Base-by-base conservation (phyloP, 78 protist species). In the Dictyostelium citrinum region DNA sequence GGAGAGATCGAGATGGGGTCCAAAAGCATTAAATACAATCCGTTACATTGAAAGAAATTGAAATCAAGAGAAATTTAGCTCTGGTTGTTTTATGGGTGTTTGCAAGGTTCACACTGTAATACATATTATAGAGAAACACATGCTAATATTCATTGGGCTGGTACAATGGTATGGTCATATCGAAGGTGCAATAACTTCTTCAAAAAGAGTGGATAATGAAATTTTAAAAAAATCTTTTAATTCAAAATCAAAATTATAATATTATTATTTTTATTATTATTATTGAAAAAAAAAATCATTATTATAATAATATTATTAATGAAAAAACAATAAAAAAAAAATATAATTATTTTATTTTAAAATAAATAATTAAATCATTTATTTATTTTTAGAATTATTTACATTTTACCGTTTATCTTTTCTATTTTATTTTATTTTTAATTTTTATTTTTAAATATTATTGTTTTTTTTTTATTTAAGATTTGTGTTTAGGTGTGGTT, bases 71-170 rank as follows among this genome's bases (percentile, higher is more conserved):
- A 16, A 16, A 12, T 45, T 43, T 27, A 35, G 60, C 5, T 2
- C 27, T 6, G 95, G 95, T 41, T 79, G 88, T 22, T 90, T 45
- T 46, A 11, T 61, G 12, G 79, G 64, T 20, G 45, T 68, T 20
- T 17, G 22, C 1, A 20, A 24, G 41, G 41, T 41, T 60, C 85
- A 14, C 2, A 33, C 0, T 31, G 20, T 20, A 78, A 76, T 29
- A 16, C 39, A 5, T 29, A 76, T 41, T 83, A 90, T 55, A 9
- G 92, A 6, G 10, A 90, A 55, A 95, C 96, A 5, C 10, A 49
- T 7, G 95, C 82, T 3, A 41, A 35, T 0, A 75, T 96, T 55
- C 97, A 96, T 78, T 96, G 67, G 43, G 97, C 97, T 14, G 97
- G 96, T 12, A 90, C 72, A 92, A 14, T 96, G 86, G 79, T 7